Evolutionary conservation across 139 green algal genomes (phyloP).

Genomic region (Astrephomene gubernaculifera): DNA sequence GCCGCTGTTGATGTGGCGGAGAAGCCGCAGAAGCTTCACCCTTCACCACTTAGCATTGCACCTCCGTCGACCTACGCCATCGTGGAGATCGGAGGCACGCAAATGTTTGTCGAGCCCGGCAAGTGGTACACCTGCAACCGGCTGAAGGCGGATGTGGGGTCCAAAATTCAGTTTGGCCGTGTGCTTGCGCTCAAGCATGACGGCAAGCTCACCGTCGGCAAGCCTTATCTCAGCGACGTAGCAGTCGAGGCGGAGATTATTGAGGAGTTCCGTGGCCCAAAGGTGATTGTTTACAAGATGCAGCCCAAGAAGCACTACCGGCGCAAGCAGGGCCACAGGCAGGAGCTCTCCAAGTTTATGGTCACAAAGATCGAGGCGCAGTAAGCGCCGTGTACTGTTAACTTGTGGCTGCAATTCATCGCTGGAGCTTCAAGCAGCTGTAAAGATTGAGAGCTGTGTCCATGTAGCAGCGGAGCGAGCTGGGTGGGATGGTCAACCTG

Average conservation of each 20-base stretch:
- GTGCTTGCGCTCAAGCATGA: conserved; percentile 90
- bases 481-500: too few relatives aligned
- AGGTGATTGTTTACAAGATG: conserved; percentile 95
- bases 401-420: background rate
- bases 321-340: conserved; percentile 63
- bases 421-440: background rate
- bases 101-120: conserved; percentile 94
- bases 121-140: conserved; percentile 94
- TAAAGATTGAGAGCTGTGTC: background rate
- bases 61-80: conserved; percentile 84
- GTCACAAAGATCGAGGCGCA: conserved; percentile 84
- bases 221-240: conserved; percentile 89
- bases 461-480: too few relatives aligned
- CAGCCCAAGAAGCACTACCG: conserved; percentile 96
- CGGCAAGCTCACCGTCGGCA: conserved; percentile 83
- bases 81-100: conserved; percentile 89
- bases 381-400: background rate
- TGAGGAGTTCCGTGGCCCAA: conserved; percentile 90
- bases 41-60: conserved; percentile 55
- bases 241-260: conserved; percentile 91
- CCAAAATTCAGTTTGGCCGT: conserved; percentile 87
- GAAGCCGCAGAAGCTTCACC: conserved; percentile 39
- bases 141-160: conserved; percentile 84
- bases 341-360: conserved; percentile 91
- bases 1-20: conserved; percentile 47